Conservation (phyloP, 345 rosid species). For the Citrus maxima region DNA sequence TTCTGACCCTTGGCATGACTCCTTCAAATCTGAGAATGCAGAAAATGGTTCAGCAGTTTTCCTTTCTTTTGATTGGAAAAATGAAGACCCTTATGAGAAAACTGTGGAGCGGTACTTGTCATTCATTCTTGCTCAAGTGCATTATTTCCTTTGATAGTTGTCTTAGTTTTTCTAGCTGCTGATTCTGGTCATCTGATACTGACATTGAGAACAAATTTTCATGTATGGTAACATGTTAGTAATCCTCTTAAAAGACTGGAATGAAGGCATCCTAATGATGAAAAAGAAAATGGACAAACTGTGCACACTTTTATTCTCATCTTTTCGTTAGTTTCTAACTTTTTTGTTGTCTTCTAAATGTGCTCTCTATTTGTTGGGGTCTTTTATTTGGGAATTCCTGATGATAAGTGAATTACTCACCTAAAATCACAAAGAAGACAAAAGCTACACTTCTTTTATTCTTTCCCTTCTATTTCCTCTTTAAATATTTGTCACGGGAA, state of each 20-base stretch:
- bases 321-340: background rate
- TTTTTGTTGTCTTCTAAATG: background rate
- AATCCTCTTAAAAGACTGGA: background rate
- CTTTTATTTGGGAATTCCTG: background rate
- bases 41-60: conserved; percentile 62
- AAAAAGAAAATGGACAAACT: background rate
- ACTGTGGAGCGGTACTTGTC: conserved; percentile 70
- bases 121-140: conserved; percentile 2
- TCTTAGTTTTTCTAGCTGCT: background rate
- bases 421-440: background rate
- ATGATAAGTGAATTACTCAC: background rate
- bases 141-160: conserved; percentile 6
- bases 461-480: background rate
- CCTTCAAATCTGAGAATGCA: conserved; percentile 38
- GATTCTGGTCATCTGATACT: background rate
- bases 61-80: conserved; percentile 92
- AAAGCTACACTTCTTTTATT: background rate
- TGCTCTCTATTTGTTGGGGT: background rate
- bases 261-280: background rate
- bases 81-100: conserved; percentile 87
- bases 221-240: background rate
- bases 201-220: background rate
- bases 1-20: conserved; percentile 31
- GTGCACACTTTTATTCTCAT: background rate
- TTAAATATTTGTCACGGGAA: background rate